Base-by-base conservation (phyloP, 176 grass and related monocot genomes). In the Eremochloa ophiuroides region DNA sequence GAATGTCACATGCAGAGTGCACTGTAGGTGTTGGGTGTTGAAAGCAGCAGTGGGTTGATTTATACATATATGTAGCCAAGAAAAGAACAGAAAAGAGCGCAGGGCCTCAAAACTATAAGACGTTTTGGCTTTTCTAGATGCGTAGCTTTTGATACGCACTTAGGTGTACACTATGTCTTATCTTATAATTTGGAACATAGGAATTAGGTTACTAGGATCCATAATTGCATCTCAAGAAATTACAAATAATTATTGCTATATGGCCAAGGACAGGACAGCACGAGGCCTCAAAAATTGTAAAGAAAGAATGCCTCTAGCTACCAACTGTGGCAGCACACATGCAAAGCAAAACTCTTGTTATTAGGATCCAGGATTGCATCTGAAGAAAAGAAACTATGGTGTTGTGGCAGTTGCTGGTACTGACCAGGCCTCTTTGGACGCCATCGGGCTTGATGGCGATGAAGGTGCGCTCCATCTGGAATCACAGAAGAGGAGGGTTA, bases 401-500 rank as follows among this genome's bases (percentile, higher is more conserved):
- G 33, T 35, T 25, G 20, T 37, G 30, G 56, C 20, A 23, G n/a
- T 25, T 23, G 53, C 34, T 12, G 29, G n/a, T 38, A 76, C 78
- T 51, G 43, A 94, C 95, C 88, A 98, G 86, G 71, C 90, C 95
- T 85, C 95, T 98, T 78, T 98, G 95, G 78, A 98, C 86, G 47
- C 95, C 95, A 56, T 95, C 95, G 6, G 95, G 95, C 86, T 98
- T 98, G 85, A 98, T 95, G 37, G 90, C 92, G 77, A 98, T 98
- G 43, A 95, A 95, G 50, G 95, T 98, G 28, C 92, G 90, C 55
- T 98, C 95, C 83, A 95, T 39, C 95, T 94, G 76, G 55, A 83
- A 80, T 39, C 15, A 29, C 37, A 40, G 40, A 3, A 67, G 22
- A 73, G 33, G 13, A 26, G n/a, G 40, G 35, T 76, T 28, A 76